Conservation (phyloP, 352 stramenopile genomes). For the Pythium folliculosum region DNA sequence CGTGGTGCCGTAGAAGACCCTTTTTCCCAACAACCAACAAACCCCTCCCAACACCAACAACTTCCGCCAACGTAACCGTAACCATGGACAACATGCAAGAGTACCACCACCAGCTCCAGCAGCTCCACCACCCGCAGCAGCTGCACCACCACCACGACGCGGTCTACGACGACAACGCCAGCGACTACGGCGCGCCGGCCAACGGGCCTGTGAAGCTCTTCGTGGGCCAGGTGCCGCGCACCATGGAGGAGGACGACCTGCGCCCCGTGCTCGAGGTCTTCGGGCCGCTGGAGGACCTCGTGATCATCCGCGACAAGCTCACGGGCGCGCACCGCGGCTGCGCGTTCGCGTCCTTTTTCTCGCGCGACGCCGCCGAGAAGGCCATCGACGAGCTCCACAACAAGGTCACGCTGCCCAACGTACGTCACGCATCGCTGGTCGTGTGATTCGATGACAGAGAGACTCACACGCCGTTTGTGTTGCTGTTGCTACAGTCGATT, state of each 20-base stretch:
- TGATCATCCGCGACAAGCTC: conserved; percentile 92
- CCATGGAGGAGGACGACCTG: conserved; percentile 88
- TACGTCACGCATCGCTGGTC: no score
- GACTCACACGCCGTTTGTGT: neutral
- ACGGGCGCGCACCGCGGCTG: conserved; percentile 86
- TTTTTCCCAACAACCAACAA: conserved; percentile 5
- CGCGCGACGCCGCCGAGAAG: conserved; percentile 68
- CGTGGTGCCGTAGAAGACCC: conserved; percentile 7
- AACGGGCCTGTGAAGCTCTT: conserved; percentile 78
- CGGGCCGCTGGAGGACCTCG: conserved; percentile 81
- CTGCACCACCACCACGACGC: neutral
- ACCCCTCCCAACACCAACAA: neutral
- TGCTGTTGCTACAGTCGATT: conserved; percentile 40
- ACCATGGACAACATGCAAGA: conserved; percentile 29
- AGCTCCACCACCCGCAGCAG: conserved; percentile 18
- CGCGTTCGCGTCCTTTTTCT: conserved; percentile 88
- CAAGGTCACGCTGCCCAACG: conserved; percentile 81
- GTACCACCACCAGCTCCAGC: conserved; percentile 14
- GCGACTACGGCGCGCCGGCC: conserved; percentile 4
- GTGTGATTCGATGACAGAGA: neutral
- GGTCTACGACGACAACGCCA: conserved; percentile 17
- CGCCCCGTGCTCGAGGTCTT: conserved; percentile 86
- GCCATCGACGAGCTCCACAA: conserved; percentile 88
- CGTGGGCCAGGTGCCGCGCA: conserved; percentile 85
- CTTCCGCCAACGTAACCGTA: conserved; percentile 8